A percentile compares a stretch with the other conserved stretches of the same genome.
Conservation (phyloP, 257 asterid genomes). For the Solanum tarijense region DNA sequence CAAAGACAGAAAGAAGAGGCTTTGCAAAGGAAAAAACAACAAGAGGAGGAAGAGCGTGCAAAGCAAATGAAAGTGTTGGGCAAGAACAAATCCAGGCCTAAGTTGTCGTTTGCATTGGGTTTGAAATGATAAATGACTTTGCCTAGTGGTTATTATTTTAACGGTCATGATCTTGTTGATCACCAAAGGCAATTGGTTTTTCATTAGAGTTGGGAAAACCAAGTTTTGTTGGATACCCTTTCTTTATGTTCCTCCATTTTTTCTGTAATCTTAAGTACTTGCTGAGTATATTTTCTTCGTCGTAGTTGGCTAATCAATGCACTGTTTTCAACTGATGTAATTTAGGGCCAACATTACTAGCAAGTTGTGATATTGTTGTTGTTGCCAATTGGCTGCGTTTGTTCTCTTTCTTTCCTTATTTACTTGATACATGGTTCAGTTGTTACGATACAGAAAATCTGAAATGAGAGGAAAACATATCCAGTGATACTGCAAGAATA, state of each 20-base stretch:
- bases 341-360: not conserved
- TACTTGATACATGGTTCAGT: not conserved
- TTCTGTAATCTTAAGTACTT: not conserved
- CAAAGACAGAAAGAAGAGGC: constrained; percentile 92
- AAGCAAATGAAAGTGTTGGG: constrained; percentile 86
- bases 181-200: not conserved
- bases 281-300: not conserved
- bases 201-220: not conserved
- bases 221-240: not conserved
- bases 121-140: constrained; percentile 34
- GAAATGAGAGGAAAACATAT: not conserved
- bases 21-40: constrained; percentile 57
- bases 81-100: constrained; percentile 92
- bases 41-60: constrained; percentile 90
- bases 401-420: not conserved
- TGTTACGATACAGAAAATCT: not conserved
- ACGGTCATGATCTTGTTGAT: constrained; percentile 7
- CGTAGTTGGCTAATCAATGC: not conserved
- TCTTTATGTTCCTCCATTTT: not conserved
- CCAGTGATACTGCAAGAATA: not conserved
- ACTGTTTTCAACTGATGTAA: not conserved
- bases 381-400: not conserved
- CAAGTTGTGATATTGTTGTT: not conserved
- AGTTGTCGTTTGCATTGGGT: constrained; percentile 71
- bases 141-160: not conserved